Base-by-base conservation (phyloP, 2,329 filamentous ascomycete genomes). In the Trichoderma cornu-damae region DNA sequence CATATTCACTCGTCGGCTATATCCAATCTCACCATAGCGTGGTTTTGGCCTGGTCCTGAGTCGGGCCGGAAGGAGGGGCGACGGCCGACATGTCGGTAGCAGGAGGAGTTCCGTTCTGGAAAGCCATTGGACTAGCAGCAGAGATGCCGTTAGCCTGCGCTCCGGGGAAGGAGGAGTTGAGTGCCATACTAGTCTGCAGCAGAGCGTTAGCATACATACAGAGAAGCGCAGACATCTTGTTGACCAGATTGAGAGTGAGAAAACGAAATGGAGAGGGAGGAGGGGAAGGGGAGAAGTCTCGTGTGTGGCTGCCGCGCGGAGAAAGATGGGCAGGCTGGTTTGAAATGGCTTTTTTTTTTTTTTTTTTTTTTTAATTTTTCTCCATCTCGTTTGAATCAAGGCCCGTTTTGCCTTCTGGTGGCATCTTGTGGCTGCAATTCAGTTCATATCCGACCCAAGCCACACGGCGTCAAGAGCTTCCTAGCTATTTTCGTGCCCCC, bases 21-120 rank as follows among this genome's bases (percentile, higher is more conserved):
- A 35, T 44, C 32, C 9, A 7, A 43, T 59, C 75, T 62, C 72
- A 82, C 80, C 81, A 84, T 2, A 84, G 76, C 46, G 81, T 77
- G n/a, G 73, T 84, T 73, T 84, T 83, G 58, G 79, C 75, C 49
- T 78, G 70, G 59, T 83, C 80, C 49, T 68, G 72, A 34, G 69
- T 65, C 61, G 66, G 60, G 43, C 67, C 70, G 38, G 69, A 62
- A 40, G 71, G 67, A 40, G 72, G 67, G 26, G 70, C 65, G 37
- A 68, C 67, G 40, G 66, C 66, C 24, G 67, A 67, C 70, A 73
- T 71, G 49, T 74, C 72, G 52, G 66, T 65, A 35, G 70, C 71
- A 51, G 72, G 71, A 51, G 72, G 72, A 20, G 72, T 74, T 60
- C 72, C 72, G 67, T 74, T 74, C 24, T 68, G 61, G 60, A 68